phyloP scores from a whole-genome alignment of 2,329 filamentous ascomycete species.

The Claviceps sp. region DNA sequence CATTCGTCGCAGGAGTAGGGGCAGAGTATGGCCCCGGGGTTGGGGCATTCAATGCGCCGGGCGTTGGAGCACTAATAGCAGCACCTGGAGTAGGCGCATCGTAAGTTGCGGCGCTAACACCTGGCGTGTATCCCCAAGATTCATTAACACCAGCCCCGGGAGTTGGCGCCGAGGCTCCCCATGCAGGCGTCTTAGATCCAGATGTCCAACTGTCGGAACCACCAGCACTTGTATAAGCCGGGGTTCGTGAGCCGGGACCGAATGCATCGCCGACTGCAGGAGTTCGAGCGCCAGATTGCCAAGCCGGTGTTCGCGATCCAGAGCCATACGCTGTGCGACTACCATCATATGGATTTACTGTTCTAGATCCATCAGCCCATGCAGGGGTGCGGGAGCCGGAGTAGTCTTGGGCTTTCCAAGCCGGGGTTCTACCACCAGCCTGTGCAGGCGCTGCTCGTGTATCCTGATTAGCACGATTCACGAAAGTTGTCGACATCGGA shows the following conservation, averaged over 20 bases:
- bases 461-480: not conserved
- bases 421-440: slow-evolving; percentile 44
- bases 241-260: slow-evolving; percentile 54
- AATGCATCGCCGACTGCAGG: slow-evolving; percentile 48
- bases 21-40: slow-evolving; percentile 58
- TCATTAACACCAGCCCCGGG: slow-evolving; percentile 45
- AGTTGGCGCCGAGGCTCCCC: slow-evolving; percentile 46
- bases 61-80: slow-evolving; percentile 45
- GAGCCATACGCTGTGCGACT: slow-evolving; percentile 66
- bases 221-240: slow-evolving; percentile 37
- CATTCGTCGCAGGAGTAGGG: slow-evolving; percentile 48
- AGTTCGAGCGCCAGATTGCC: slow-evolving; percentile 67
- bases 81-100: slow-evolving; percentile 58
- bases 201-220: slow-evolving; percentile 47
- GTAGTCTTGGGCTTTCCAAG: slow-evolving; percentile 42
- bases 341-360: slow-evolving; percentile 59
- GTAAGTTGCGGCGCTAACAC: slow-evolving; percentile 37
- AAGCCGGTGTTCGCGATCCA: slow-evolving; percentile 59
- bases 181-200: slow-evolving; percentile 68
- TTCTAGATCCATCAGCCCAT: slow-evolving; percentile 56
- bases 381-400: slow-evolving; percentile 53
- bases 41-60: slow-evolving; percentile 51
- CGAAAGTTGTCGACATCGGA: not conserved
- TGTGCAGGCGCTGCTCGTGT: slow-evolving; percentile 35
- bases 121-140: slow-evolving; percentile 46